Evolutionary conservation across 2,329 filamentous ascomycete genomes (phyloP).

Genomic region (Tolypocladium album): DNA sequence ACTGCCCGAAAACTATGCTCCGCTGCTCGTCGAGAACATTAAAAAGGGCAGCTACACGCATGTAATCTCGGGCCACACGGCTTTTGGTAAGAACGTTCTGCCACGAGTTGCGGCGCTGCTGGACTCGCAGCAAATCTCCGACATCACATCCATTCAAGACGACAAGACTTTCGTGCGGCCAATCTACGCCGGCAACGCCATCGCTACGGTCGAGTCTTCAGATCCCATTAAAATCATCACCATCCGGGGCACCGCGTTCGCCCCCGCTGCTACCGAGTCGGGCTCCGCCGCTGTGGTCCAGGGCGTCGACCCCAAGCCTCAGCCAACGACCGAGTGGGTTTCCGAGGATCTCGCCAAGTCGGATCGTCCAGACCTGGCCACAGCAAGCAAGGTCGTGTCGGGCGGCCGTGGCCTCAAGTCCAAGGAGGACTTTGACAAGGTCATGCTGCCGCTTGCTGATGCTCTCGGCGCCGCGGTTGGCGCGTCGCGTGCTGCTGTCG

Average conservation of each 20-base stretch:
- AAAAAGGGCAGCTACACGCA: slow-evolving; percentile 93
- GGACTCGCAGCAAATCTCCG: slow-evolving; percentile 87
- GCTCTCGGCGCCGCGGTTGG: slow-evolving; percentile 91
- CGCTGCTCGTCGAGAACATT: slow-evolving; percentile 88
- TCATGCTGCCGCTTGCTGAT: slow-evolving; percentile 90
- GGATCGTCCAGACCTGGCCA: slow-evolving; percentile 84
- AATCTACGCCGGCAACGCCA: slow-evolving; percentile 96
- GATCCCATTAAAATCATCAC: slow-evolving; percentile 84
- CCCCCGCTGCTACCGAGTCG: slow-evolving; percentile 58
- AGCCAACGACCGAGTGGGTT: slow-evolving; percentile 73
- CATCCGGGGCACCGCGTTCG: slow-evolving; percentile 86
- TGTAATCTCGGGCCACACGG: slow-evolving; percentile 80
- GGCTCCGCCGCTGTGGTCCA: slow-evolving; percentile 70
- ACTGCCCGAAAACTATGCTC: slow-evolving; percentile 88
- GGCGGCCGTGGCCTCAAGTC: slow-evolving; percentile 93
- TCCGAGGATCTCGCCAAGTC: slow-evolving; percentile 89
- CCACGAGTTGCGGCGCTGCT: slow-evolving; percentile 85
- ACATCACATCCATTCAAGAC: slow-evolving; percentile 75
- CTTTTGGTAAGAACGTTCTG: slow-evolving; percentile 92
- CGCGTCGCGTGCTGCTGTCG: slow-evolving; percentile 87
- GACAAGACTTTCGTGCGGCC: slow-evolving; percentile 94
- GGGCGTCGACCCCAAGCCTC: slow-evolving; percentile 71
- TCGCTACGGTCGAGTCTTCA: slow-evolving; percentile 85
- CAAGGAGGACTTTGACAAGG: slow-evolving; percentile 89
- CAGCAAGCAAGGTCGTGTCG: slow-evolving; percentile 82